Conservation (phyloP, 2,329 filamentous ascomycete genomes). For the Madurella fahalii region DNA sequence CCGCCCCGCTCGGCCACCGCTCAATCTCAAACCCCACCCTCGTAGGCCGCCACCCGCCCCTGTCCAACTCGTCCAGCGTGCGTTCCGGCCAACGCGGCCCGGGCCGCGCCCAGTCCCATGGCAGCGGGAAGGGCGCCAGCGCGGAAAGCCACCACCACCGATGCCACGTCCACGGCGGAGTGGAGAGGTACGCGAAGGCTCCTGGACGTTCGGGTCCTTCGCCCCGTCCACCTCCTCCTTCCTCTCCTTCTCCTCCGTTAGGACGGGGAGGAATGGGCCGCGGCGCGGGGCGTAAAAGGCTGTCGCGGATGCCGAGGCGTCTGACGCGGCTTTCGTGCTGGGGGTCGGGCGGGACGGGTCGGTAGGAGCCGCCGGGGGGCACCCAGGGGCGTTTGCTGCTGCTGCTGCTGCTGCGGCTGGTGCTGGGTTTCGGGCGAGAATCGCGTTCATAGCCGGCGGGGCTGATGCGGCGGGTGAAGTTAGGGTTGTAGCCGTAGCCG, state of each 20-base stretch:
- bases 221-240: neutral
- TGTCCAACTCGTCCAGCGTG: neutral
- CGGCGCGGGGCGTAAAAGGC: constrained; percentile 1
- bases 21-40: constrained; percentile 20
- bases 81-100: neutral
- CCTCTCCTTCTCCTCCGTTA: neutral
- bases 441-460: neutral
- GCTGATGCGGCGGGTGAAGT: neutral
- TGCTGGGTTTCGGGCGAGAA: neutral
- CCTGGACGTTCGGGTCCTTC: neutral
- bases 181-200: no score
- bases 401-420: neutral
- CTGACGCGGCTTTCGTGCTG: neutral
- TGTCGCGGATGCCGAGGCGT: constrained; percentile 12
- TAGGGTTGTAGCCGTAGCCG: constrained; percentile 2
- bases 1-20: constrained; percentile 18
- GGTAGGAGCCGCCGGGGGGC: constrained; percentile 1
- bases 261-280: neutral
- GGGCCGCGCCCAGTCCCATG: neutral
- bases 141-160: no score
- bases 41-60: constrained; percentile 21
- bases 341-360: neutral
- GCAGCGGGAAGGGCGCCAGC: neutral
- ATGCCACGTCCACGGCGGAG: no score
- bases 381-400: neutral